A percentile compares a stretch with the other conserved stretches of the same genome.
phyloP scores from a whole-genome alignment of 1,284 basidiomycete species.

The Xerocomus amazonicus region DNA sequence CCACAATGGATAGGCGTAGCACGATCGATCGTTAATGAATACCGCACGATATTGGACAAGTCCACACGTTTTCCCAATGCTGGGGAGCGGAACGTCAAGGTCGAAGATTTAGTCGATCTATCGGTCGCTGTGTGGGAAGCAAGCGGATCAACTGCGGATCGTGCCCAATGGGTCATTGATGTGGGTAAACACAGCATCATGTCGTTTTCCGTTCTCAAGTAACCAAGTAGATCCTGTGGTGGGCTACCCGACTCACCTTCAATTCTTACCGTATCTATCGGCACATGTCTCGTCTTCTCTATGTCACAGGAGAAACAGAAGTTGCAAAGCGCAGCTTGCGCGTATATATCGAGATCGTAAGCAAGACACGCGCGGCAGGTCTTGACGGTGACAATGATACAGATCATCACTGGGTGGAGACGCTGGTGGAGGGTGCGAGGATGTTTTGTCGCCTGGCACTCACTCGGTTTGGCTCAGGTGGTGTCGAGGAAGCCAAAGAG shows the following conservation, averaged over 20 bases:
- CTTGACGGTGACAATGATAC: slow-evolving; percentile 51
- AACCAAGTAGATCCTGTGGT: slow-evolving; percentile 70
- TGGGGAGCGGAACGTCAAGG: slow-evolving; percentile 74
- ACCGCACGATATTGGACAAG: slow-evolving; percentile 59
- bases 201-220: background rate
- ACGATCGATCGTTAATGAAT: slow-evolving; percentile 63
- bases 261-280: slow-evolving; percentile 83
- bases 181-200: slow-evolving; percentile 40
- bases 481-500: slow-evolving; percentile 53
- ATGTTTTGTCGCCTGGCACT: slow-evolving; percentile 62
- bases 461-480: slow-evolving; percentile 33
- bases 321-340: slow-evolving; percentile 76
- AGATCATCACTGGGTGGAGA: slow-evolving; percentile 66
- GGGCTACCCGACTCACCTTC: slow-evolving; percentile 88
- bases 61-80: slow-evolving; percentile 82
- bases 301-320: slow-evolving; percentile 57
- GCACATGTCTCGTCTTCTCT: slow-evolving; percentile 74
- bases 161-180: slow-evolving; percentile 70
- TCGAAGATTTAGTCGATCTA: slow-evolving; percentile 82
- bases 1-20: slow-evolving; percentile 64
- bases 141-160: slow-evolving; percentile 54
- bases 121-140: slow-evolving; percentile 82
- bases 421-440: slow-evolving; percentile 68
- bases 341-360: slow-evolving; percentile 82
- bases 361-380: slow-evolving; percentile 55